Evolutionary conservation across 1,284 basidiomycete genomes (phyloP), one percentile per base, ranked within the genome.

Genomic region (Papiliotrema nemorosa): DNA sequence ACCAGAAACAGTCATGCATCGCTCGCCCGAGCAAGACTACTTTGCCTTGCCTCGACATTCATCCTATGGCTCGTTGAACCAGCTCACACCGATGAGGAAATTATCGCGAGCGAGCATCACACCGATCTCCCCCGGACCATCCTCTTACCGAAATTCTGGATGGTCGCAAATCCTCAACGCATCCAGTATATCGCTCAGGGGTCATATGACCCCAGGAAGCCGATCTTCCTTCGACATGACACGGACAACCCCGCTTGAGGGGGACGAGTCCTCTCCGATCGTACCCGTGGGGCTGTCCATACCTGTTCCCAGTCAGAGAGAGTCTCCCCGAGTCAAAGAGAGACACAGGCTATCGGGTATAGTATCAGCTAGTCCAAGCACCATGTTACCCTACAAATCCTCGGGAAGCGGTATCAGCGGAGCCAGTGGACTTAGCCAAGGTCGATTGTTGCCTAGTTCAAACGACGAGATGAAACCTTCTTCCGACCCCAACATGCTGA

Each of bases 1-100:
- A 14, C 53, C 61, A 1, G 50, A 66, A 33, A 38, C 47, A 3
- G 22, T 61, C 0, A 35, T 60, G 20, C 58, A 47, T n/a, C 59
- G 52, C n/a, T 67, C 61, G 25, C 72, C 69, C 3, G 66, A 68
- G 41, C 63, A 60, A 45, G 69, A 71, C 53, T 73, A 74, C 55
- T 74, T 73, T 43, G 64, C 59, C 6, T 58, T 70, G 6, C 69
- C 68, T 13, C 56, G 44, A 13, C 20, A 53, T 9, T 40, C 49
- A 7, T 35, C 53, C 20, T 27, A 36, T 34, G 44, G 40, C 14
- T 47, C 48, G 18, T 27, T 47, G 3, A 27, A 26, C 6, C 45
- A 53, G 21, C 42, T 37, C 29, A 53, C 42, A 2, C 34, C 43
- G 5, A 34, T 39, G 34, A 34, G 37, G 12, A 38, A 44, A 21